Base-by-base conservation (phyloP, 2,329 filamentous ascomycete genomes). In the Coniella lustricola region DNA sequence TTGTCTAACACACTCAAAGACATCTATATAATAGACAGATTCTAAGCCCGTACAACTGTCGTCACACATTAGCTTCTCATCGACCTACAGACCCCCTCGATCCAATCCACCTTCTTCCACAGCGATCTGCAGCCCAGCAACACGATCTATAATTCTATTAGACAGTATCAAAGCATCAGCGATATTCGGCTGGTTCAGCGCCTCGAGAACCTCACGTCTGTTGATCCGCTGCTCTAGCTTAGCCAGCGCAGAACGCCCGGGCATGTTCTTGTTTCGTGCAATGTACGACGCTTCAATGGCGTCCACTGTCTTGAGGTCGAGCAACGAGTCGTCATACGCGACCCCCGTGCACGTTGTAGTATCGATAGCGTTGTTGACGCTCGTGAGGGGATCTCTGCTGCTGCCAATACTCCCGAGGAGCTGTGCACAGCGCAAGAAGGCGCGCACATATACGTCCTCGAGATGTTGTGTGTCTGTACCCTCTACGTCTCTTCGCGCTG, bases 391-490 rank as follows among this genome's bases (percentile, higher is more conserved):
- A n/a, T n/a, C n/a, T n/a, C n/a, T n/a, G n/a, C n/a, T n/a, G n/a
- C n/a, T 32, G 16, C 38, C 22, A 38, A 34, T 35, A 32, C 37
- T 16, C 34, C 29, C 25, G 16, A 54, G 35, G 20, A 51, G 35
- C 39, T 49, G 39, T n/a, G 31, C 45, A 17, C 49, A 54, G 40
- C 49, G 52, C 17, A 16, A 8, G 25, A 54, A 44, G 22, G 49
- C 43, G 10, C 18, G 14, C 17, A 17, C 25, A 17, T 43, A 49
- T 21, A 39, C 9, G 17, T 16, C 18, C 12, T 44, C 34, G 25
- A 5, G 25, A 29, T 29, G 25, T 10, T 5, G 25, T 5, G 25
- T 29, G 25, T n/a, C n/a, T n/a, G n/a, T n/a, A n/a, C n/a, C n/a
- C n/a, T n/a, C 25, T 29, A 5, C 25, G 34, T 34, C 21, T 16